Evolutionary conservation across 306 rosid species (phyloP), one percentile per base, ranked within the genome.

Genomic region (Cicer judaicum): DNA sequence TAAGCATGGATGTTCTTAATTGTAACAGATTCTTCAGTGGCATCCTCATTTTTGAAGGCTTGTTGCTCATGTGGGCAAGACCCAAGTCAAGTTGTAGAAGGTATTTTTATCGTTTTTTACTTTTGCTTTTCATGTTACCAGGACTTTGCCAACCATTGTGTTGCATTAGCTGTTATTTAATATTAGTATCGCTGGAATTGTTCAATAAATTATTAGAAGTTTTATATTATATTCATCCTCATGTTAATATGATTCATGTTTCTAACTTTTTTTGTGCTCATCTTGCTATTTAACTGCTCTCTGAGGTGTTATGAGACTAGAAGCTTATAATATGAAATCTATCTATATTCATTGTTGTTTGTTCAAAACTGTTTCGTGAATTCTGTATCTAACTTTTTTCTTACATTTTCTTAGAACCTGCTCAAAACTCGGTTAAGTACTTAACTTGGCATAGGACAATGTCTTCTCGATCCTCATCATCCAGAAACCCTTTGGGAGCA

Each of bases 61-160:
- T 93, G 98, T 82, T 93, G 91, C 82, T 91, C 95, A 5, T 93
- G 97, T 72, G 97, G 93, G 52, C 92, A 88, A 63, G 92, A 89
- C 70, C 93, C 90, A 7, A 88, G 78, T 79, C 84, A 87, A 71
- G 83, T 80, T 80, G 88, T 83, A 62, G 91, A 88, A 85, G 97
- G 98, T 91, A 88, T 41, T 73, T 75, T 72, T 70, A 38, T 65
- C 8, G 5, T 56, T 39, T 18, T 73, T 47, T 84, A 70, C 5
- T 68, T 41, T 79, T 75, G 10, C 66, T 77, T 69, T 70, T 79
- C 66, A 67, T 50, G 74, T 44, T 72, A 18, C 53, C 15, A 13
- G 57, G 70, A 78, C 64, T 46, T 63, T 68, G 66, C 34, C 21
- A 12, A 50, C 14, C 72, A 63, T 78, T 70, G 12, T 8, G 54